Conservation (phyloP, 2,329 filamentous ascomycete genomes). For the Myriosclerotinia duriaeana region DNA sequence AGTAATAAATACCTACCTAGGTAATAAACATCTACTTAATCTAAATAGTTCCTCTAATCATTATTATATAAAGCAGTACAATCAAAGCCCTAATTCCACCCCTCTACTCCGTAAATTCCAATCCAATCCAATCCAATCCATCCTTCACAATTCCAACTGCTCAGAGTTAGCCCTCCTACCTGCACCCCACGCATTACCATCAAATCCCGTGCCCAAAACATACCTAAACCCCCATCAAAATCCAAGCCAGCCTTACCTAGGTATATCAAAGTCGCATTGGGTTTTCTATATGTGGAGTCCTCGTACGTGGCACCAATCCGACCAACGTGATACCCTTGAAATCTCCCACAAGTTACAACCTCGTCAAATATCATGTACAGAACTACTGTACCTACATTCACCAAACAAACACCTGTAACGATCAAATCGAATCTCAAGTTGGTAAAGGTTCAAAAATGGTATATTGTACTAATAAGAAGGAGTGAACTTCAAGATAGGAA, state of each 20-base stretch:
- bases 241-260: no score
- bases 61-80: no score
- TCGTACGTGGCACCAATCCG: constrained; percentile 4
- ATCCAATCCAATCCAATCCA: not conserved
- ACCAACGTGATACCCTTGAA: not conserved
- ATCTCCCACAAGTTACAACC: not conserved
- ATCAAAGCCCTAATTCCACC: not conserved
- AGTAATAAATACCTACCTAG: no score
- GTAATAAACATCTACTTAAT: no score
- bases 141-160: not conserved
- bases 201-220: not conserved
- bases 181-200: not conserved
- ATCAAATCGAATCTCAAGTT: not conserved
- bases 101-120: no score
- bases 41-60: no score
- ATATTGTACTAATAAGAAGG: constrained; percentile 18
- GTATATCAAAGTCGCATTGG: not conserved
- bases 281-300: not conserved
- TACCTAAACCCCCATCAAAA: not conserved
- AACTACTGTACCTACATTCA: no score
- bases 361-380: not conserved
- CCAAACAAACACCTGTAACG: not conserved
- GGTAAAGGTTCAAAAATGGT: not conserved
- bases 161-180: not conserved
- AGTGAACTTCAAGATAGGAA: not conserved